Evolutionary conservation across 164 flowering plant genomes (phyloP), one percentile per base, ranked within the genome.

Genomic region (Sedum album): DNA sequence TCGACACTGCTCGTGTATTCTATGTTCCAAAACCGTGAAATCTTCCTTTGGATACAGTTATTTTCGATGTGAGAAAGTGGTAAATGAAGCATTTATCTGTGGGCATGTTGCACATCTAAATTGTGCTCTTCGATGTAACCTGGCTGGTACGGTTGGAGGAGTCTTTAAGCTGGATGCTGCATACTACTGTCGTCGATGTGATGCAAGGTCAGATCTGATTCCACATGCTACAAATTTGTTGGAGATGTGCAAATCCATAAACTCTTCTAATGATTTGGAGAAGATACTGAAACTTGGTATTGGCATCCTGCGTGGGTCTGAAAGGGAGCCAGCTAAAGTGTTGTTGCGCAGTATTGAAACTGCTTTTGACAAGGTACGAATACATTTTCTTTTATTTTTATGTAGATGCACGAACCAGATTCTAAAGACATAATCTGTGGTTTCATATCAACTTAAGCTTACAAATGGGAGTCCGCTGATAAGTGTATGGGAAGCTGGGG

Each of bases 101-200:
- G 93, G 89, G 15, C 98, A 93, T 72, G 75, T 80, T 73, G 86
- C 93, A 66, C 98, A 91, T 69, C n/a, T 91, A 6, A 75, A 84
- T 38, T 93, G 97, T 80, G 97, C 87, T 60, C 83, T 93, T 23
- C 82, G 82, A 44, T 75, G 83, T 35, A 83, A 82, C 78, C 79
- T 89, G 96, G 97, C 98, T 76, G 98, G 97, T 39, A 88, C 88
- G 18, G 85, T 89, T 6, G 92, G 92, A 75, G 51, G 18, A 46
- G 81, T 77, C 78, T 82, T 88, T 68, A 87, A 84, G 26, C 69
- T 93, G 75, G 92, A 89, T 82, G 87, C 82, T 42, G 96, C 86
- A 74, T 93, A 88, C 67, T 84, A 84, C 68, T 93, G 98, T 72
- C 82, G 97, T 38, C 89, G 96, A 15, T 93, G 98, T 85, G 94